These are phyloP conservation scores for Nakazawaea wickerhamii DNA, from an alignment of 805 yeast species.

Conservation along the genomic window DNA sequence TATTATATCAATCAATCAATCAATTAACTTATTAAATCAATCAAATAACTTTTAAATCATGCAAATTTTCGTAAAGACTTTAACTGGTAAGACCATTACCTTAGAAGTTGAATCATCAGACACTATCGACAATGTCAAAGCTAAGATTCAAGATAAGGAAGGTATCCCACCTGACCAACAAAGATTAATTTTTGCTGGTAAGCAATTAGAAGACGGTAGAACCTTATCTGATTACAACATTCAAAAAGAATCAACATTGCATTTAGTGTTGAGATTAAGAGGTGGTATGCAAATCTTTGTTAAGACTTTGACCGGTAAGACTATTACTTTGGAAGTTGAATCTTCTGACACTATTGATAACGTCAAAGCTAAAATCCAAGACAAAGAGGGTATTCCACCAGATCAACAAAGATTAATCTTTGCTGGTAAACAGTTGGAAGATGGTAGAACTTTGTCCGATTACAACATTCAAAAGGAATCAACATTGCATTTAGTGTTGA, in stretches of 20 bases:
- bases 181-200: constrained; percentile 41
- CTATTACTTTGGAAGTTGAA: constrained; percentile 74
- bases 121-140: constrained; percentile 38
- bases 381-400: constrained; percentile 40
- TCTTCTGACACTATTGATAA: constrained; percentile 40
- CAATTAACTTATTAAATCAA: constrained; percentile 1
- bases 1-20: not conserved
- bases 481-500: constrained; percentile 30
- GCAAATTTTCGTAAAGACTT: constrained; percentile 98
- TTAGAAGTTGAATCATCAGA: constrained; percentile 48
- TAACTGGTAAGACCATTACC: constrained; percentile 96
- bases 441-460: constrained; percentile 93
- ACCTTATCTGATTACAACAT: constrained; percentile 80
- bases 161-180: constrained; percentile 42
- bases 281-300: constrained; percentile 83
- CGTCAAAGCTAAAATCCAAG: constrained; percentile 38
- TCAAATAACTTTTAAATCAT: constrained; percentile 31
- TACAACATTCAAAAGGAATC: constrained; percentile 48
- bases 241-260: constrained; percentile 38
- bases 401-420: constrained; percentile 41
- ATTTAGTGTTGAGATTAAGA: constrained; percentile 32
- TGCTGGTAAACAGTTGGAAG: constrained; percentile 44
- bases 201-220: constrained; percentile 65
- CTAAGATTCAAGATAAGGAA: constrained; percentile 37
- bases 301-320: constrained; percentile 86